phyloP scores from a whole-genome alignment of 2,329 filamentous ascomycete species.

The Didymella pinodella region DNA sequence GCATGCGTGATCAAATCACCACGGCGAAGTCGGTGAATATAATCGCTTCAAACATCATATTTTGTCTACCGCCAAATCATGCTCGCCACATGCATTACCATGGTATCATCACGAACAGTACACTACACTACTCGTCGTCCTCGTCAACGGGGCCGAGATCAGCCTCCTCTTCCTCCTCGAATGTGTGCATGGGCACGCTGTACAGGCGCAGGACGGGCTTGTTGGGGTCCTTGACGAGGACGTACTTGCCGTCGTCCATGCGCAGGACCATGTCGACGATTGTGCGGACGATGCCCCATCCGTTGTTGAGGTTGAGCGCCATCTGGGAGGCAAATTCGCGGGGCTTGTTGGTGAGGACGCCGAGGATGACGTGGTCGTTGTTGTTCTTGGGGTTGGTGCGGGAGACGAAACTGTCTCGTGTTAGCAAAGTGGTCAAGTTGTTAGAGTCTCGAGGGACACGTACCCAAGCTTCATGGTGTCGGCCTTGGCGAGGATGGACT shows the following conservation, averaged over 20 bases:
- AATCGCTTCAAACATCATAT: conserved; percentile 18
- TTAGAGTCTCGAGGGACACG: conserved; percentile 45
- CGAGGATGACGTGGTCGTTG: conserved; percentile 92
- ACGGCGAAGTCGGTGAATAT: neutral
- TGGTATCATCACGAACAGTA: conserved; percentile 32
- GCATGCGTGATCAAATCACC: neutral
- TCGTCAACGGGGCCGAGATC: conserved; percentile 63
- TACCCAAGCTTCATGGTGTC: conserved; percentile 98
- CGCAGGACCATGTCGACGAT: conserved; percentile 93
- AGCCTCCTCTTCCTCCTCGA: conserved; percentile 90
- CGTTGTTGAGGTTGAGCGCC: conserved; percentile 96
- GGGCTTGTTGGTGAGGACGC: conserved; percentile 97
- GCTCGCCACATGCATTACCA: conserved; percentile 24
- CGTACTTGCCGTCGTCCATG: conserved; percentile 80
- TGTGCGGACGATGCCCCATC: conserved; percentile 98
- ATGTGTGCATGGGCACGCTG: conserved; percentile 84
- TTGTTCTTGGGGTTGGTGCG: conserved; percentile 90
- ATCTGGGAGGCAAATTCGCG: conserved; percentile 97
- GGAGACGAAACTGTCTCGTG: conserved; percentile 81
- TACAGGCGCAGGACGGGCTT: conserved; percentile 94
- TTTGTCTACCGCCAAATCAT: conserved; percentile 32
- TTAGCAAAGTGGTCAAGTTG: conserved; percentile 13
- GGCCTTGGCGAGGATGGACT: conserved; percentile 96
- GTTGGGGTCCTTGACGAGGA: conserved; percentile 88
- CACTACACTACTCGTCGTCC: conserved; percentile 59